These are phyloP conservation scores for Cucurbitaria berberidis DNA, from an alignment of 2,329 filamentous ascomycete genomes.

Conservation along the genomic window DNA sequence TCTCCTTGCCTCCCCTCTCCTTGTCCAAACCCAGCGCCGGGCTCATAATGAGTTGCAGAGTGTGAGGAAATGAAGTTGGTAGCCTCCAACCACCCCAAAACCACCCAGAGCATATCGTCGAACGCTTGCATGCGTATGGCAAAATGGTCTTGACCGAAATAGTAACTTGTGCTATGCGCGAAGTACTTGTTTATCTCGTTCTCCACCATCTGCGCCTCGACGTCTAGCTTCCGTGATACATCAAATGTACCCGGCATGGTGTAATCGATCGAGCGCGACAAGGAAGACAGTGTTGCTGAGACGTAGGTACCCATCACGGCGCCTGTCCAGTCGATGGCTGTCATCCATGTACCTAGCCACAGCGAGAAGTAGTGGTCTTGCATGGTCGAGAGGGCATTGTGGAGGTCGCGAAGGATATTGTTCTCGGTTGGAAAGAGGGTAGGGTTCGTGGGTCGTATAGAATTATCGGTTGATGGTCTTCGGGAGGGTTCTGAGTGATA, in stretches of 20 bases:
- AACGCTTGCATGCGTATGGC: conserved; percentile 78
- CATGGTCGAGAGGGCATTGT: conserved; percentile 72
- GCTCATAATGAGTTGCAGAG: conserved; percentile 65
- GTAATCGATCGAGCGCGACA: conserved; percentile 66
- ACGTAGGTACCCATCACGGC: conserved; percentile 83
- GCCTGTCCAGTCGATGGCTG: conserved; percentile 90
- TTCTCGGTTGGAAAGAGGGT: conserved; percentile 5
- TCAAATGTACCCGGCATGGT: conserved; percentile 46
- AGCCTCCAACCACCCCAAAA: conserved; percentile 86
- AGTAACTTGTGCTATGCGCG: conserved; percentile 75
- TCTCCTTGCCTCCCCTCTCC: conserved; percentile 3
- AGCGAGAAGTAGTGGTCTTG: conserved; percentile 79
- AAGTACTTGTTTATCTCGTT: conserved; percentile 87
- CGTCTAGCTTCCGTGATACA: conserved; percentile 33
- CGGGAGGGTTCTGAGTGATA: background rate
- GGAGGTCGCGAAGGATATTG: conserved; percentile 44
- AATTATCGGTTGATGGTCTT: background rate
- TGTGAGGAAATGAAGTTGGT: conserved; percentile 79
- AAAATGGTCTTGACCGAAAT: conserved; percentile 84
- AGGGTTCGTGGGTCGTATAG: background rate
- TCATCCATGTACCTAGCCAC: conserved; percentile 82
- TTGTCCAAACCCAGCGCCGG: conserved; percentile 7
- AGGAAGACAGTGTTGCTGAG: conserved; percentile 72
- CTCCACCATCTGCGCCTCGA: conserved; percentile 62
- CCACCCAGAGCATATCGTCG: conserved; percentile 96